phyloP scores from a whole-genome alignment of 1,139 yeast genomes.

The Scheffersomyces cryptocercus region DNA sequence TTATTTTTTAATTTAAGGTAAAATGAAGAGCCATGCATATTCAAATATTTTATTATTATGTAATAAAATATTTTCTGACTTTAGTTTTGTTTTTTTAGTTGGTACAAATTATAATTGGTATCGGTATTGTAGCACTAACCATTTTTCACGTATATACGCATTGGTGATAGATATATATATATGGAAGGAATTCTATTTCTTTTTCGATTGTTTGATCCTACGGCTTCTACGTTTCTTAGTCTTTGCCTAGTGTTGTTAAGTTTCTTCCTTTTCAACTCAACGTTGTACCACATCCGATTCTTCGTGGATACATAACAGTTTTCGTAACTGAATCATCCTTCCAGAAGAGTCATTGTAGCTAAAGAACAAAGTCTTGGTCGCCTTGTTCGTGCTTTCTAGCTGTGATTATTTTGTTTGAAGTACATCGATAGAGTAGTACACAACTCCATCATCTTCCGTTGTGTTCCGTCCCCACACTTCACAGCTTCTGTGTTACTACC shows the following conservation, averaged over 20 bases:
- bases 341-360: no score
- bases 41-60: neutral
- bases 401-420: no score
- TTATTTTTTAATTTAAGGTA: neutral
- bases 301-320: no score
- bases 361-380: no score
- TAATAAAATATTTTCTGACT: neutral
- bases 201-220: neutral
- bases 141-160: neutral
- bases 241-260: neutral
- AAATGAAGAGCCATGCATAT: neutral
- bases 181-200: neutral
- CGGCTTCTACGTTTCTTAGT: neutral
- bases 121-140: neutral
- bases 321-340: no score
- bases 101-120: slow-evolving; percentile 1
- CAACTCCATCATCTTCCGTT: no score
- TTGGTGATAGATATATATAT: slow-evolving; percentile 1
- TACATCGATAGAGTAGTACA: no score
- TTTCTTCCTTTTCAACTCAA: no score
- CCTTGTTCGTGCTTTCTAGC: no score
- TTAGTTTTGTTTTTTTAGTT: neutral
- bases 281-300: no score
- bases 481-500: no score
- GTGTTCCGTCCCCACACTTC: no score